Percentiles rank a stretch among this genome's conserved stretches.
Evolutionary conservation across 768 basidiomycete genomes (phyloP).

Genomic region (Lactarius pseudohatsudake): DNA sequence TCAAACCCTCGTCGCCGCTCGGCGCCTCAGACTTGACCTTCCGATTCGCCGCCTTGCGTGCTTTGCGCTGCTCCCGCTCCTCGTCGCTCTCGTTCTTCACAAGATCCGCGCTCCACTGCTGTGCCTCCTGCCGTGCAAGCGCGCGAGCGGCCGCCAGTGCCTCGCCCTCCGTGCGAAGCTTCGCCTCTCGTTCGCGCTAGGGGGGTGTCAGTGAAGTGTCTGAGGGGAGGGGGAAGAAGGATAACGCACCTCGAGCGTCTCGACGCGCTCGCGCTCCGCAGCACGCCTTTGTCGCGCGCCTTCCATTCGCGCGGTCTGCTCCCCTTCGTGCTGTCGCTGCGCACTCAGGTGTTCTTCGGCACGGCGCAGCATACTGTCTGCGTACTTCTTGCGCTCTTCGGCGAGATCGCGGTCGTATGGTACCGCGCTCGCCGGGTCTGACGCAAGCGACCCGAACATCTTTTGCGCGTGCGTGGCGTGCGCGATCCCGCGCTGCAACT

Average conservation of each 20-base stretch:
- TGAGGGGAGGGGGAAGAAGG: not conserved
- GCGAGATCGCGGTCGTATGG: constrained; percentile 88
- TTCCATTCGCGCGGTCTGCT: constrained; percentile 70
- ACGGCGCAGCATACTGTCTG: constrained; percentile 79
- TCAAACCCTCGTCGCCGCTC: constrained; percentile 42
- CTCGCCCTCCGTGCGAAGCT: constrained; percentile 67
- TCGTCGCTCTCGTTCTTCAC: constrained; percentile 72
- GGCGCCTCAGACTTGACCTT: constrained; percentile 45
- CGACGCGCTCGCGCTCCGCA: constrained; percentile 70
- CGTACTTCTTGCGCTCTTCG: constrained; percentile 87
- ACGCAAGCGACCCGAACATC: constrained; percentile 80
- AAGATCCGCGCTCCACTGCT: constrained; percentile 67
- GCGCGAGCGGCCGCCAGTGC: constrained; percentile 79
- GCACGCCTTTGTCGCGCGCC: constrained; percentile 74
- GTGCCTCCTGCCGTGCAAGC: constrained; percentile 72
- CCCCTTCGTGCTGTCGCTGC: constrained; percentile 71
- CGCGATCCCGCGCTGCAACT: constrained; percentile 73
- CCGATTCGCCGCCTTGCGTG: constrained; percentile 51
- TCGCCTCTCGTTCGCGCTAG: constrained; percentile 62
- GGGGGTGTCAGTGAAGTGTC: not conserved
- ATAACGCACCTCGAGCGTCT: constrained; percentile 60
- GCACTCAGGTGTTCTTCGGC: constrained; percentile 75
- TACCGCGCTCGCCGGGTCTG: constrained; percentile 62
- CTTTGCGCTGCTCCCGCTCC: constrained; percentile 63
- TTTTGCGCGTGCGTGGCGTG: constrained; percentile 86